These are phyloP conservation scores for Cyclostephanos tholiformis DNA, from an alignment of 108 stramenopile genomes.

Conservation along the genomic window DNA sequence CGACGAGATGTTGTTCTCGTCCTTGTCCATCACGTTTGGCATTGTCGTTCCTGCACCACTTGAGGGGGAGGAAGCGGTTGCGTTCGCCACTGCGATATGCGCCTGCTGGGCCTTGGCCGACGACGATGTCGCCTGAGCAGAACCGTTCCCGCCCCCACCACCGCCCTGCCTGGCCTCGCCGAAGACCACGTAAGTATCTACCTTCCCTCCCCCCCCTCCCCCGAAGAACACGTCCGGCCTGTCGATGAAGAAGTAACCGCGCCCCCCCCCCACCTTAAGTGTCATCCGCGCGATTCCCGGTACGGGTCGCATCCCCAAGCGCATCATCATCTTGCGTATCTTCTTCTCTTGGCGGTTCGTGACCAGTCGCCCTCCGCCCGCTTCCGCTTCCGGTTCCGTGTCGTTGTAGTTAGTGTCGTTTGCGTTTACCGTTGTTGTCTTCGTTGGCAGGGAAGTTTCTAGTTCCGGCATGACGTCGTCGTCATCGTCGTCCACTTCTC, in stretches of 20 bases:
- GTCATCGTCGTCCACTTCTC: constrained; percentile 33
- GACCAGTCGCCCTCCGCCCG: constrained; percentile 21
- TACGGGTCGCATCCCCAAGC: constrained; percentile 74
- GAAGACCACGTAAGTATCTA: constrained; percentile 80
- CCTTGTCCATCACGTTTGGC: background rate
- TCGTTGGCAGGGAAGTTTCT: constrained; percentile 5
- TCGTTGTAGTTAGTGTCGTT: constrained; percentile 7
- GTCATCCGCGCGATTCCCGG: constrained; percentile 73
- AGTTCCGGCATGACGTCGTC: constrained; percentile 31
- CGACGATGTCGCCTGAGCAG: constrained; percentile 65
- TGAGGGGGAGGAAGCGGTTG: constrained; percentile 9
- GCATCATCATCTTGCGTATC: constrained; percentile 80
- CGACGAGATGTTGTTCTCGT: background rate
- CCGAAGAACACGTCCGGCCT: constrained; percentile 75
- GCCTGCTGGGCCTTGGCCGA: constrained; percentile 59
- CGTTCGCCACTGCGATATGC: constrained; percentile 46
- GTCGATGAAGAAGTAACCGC: constrained; percentile 75
- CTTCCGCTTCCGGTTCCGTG: constrained; percentile 6
- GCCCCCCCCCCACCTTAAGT: constrained; percentile 70
- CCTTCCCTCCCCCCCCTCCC: constrained; percentile 5
- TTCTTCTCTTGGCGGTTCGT: constrained; percentile 87
- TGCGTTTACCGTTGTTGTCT: constrained; percentile 7
- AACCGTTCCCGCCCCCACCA: background rate
- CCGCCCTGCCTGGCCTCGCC: constrained; percentile 58
- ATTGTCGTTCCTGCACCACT: background rate